Evolutionary conservation across 1,284 basidiomycete genomes (phyloP).

Genomic region (Apiotrichum porosum): DNA sequence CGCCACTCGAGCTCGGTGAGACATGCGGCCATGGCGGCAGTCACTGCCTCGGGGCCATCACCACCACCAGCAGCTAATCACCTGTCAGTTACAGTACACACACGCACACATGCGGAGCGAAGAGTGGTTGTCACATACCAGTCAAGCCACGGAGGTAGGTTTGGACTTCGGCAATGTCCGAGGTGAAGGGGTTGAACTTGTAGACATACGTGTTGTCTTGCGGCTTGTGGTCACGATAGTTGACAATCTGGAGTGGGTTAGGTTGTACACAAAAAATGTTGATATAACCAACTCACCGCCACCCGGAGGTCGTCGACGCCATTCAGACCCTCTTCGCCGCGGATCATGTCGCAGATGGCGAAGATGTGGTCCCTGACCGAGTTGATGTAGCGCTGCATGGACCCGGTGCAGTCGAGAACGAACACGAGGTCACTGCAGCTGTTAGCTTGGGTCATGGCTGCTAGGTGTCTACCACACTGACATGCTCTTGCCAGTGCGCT

Average conservation of each 20-base stretch:
- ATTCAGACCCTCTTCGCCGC: slow-evolving; percentile 86
- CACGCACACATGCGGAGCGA: background rate
- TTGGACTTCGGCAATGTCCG: slow-evolving; percentile 81
- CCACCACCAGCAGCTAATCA: slow-evolving; percentile 87
- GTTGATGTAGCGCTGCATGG: slow-evolving; percentile 51
- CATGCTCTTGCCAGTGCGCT: slow-evolving; percentile 41
- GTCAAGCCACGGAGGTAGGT: slow-evolving; percentile 62
- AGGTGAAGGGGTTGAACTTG: slow-evolving; percentile 91
- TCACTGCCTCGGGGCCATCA: slow-evolving; percentile 97
- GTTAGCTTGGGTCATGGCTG: too few relatives aligned
- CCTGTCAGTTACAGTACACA: background rate
- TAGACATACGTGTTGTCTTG: slow-evolving; percentile 91
- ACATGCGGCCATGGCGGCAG: slow-evolving; percentile 83
- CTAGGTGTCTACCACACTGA: too few relatives aligned
- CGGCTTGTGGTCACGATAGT: slow-evolving; percentile 89
- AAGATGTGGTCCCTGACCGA: slow-evolving; percentile 97
- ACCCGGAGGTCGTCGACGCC: slow-evolving; percentile 81
- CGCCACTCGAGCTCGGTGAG: slow-evolving; percentile 84
- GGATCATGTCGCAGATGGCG: slow-evolving; percentile 91
- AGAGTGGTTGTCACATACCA: slow-evolving; percentile 26
- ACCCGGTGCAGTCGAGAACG: slow-evolving; percentile 85
- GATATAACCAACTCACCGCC: slow-evolving; percentile 65
- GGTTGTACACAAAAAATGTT: too few relatives aligned
- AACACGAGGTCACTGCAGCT: slow-evolving; percentile 76
- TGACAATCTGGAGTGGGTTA: slow-evolving; percentile 53